Base-by-base conservation (phyloP, 352 stramenopile species). In the Pythium pyrilobum region DNA sequence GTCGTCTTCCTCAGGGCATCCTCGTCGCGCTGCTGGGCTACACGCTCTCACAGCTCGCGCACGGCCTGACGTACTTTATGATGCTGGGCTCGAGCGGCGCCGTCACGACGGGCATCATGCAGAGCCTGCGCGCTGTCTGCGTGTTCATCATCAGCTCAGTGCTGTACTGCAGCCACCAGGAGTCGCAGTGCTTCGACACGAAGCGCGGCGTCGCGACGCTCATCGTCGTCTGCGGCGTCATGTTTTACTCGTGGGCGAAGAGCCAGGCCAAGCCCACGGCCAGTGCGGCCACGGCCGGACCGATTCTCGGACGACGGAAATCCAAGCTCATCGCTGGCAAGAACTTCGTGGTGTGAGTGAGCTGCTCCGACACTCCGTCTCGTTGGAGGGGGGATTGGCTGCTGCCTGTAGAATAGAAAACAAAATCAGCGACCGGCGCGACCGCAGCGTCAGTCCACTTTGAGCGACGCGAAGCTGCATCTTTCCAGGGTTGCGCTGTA, bases 221-320 rank as follows among this genome's bases (percentile, higher is more conserved):
- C 2, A 76, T 92, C 21, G 84, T 94, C 11, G 66, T 89, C 28
- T 80, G 73, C 21, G 83, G 83, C 18, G 83, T 93, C 52, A 81
- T 93, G 67, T 88, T 87, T 37, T 93, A 93, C 66, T 93, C 83
- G 49, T 93, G 74, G 77, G 81, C 83, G 8, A 93, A 93, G 59
- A 87, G 74, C 40, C 72, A 81, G 44, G 59, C 72, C 36, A 81
- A 71, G 32, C 0, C 49, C 5, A n/a, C 43, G 11, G 10, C 15
- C 12, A 15, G 16, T 9, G 36, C 37, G 9, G 25, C 32, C 5
- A 12, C 24, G 3, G 28, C 29, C 10, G 8, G n/a, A n/a, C 28
- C 23, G 38, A 42, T n/a, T n/a, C n/a, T 36, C 15, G 31, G 31
- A 43, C 6, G 21, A 56, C 62, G 64, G 43, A 53, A 58, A 38